phyloP scores from a whole-genome alignment of 371 early-diverging fungal genomes.

The Gilbertella persicaria region DNA sequence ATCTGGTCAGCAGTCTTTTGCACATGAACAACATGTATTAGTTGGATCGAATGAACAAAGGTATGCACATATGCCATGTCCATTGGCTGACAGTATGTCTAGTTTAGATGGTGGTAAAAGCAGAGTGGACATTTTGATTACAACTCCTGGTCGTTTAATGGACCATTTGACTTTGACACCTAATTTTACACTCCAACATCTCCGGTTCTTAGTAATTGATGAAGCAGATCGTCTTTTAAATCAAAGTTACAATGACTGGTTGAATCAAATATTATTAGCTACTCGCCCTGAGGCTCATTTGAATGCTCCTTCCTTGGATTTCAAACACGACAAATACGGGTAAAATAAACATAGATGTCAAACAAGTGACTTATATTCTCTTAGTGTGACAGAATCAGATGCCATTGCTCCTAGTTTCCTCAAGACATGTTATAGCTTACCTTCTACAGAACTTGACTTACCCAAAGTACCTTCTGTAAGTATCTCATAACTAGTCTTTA shows the following conservation, averaged over 20 bases:
- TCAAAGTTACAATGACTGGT: slow-evolving; percentile 93
- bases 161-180: slow-evolving; percentile 87
- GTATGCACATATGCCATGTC: no score
- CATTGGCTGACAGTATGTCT: no score
- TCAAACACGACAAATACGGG: slow-evolving; percentile 31
- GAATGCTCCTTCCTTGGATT: slow-evolving; percentile 13
- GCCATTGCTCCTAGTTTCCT: slow-evolving; percentile 60
- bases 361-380: neutral
- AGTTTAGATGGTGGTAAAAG: slow-evolving; percentile 63
- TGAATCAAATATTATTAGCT: slow-evolving; percentile 78
- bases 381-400: slow-evolving; percentile 53
- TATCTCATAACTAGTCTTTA: no score
- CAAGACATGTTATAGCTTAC: slow-evolving; percentile 42
- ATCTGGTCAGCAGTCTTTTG: slow-evolving; percentile 78
- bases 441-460: slow-evolving; percentile 55
- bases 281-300: slow-evolving; percentile 52
- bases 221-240: slow-evolving; percentile 96
- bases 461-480: slow-evolving; percentile 55
- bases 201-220: slow-evolving; percentile 90
- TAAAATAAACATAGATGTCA: slow-evolving; percentile 6
- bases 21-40: slow-evolving; percentile 72
- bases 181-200: slow-evolving; percentile 88
- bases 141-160: slow-evolving; percentile 94
- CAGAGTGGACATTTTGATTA: slow-evolving; percentile 88
- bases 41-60: slow-evolving; percentile 51